Conservation (phyloP, 192 early-diverging fungal species). For the Dimargaris cristalligena region DNA sequence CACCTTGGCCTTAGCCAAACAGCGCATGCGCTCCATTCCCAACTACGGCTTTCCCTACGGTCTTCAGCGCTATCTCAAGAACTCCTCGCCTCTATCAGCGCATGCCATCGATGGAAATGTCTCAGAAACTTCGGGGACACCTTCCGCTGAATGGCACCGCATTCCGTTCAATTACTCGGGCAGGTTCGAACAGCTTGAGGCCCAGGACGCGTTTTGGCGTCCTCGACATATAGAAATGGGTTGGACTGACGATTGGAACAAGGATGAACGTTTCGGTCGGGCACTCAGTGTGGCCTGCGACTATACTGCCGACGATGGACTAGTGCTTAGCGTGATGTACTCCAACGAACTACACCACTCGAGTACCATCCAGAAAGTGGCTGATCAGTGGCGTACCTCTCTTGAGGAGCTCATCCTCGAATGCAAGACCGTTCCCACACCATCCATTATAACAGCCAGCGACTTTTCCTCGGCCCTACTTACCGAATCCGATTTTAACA, state of each 20-base stretch:
- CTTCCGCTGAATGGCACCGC: too few relatives aligned
- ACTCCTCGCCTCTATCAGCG: not conserved
- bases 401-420: not conserved
- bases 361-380: not conserved
- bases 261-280: not conserved
- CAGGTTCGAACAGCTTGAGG: not conserved
- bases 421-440: too few relatives aligned
- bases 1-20: not conserved
- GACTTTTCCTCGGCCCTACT: not conserved
- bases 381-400: not conserved
- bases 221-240: not conserved
- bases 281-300: not conserved
- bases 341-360: not conserved
- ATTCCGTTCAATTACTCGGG: not conserved
- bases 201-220: not conserved
- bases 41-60: conserved; percentile 2
- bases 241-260: not conserved
- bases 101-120: not conserved
- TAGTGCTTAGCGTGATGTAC: not conserved
- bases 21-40: conserved; percentile 3
- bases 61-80: not conserved
- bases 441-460: not conserved
- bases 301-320: not conserved
- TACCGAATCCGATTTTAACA: not conserved
- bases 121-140: too few relatives aligned